Evolutionary conservation across 1,284 basidiomycete species (phyloP), one percentile per base, ranked within the genome.

Genomic region (Apiotrichum montevideense): DNA sequence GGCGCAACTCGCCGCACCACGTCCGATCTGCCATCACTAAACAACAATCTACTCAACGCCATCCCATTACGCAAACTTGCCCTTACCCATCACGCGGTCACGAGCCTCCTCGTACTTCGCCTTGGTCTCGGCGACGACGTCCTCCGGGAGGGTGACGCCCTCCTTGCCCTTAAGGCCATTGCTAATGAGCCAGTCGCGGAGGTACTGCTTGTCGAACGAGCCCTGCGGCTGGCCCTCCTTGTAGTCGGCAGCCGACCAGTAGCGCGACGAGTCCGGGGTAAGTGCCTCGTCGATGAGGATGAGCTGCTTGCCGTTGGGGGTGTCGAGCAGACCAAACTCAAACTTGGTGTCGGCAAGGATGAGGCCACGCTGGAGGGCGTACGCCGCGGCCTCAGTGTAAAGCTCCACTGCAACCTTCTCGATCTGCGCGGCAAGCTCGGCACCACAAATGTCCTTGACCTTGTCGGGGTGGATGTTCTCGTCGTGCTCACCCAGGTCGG

Each of bases 331-430:
- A 4, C 89, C 90, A 68, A 91, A 92, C 75, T 92, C 90, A 72
- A 93, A 90, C 72, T 93, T 92, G 46, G 89, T 92, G 73, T 99
- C 96, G 44, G 94, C 96, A 43, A 99, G 85, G 66, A 99, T 96
- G 61, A 98, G 82, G n/a, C 91, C 93, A 6, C 85, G 83, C 10
- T 82, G 81, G 40, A 81, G 79, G 6, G 94, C 91, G 71, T 92
- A 87, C 35, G 81, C 81, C 0, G 91, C 85, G 0, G 94, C 95
- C 49, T 84, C 82, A 62, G 63, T 72, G 71, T 78, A 78, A n/a
- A 78, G 69, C 13, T 65, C 56, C 6, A 78, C 51, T 6, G 77
- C 75, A 6, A 71, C 66, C n/a, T 63, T 58, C 63, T 75, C 75
- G 52, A 78, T 72, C 61, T 76, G 64, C 15, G 65, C 68, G 1